Evolutionary conservation across 1,139 yeast species (phyloP), one percentile per base, ranked within the genome.

Genomic region (Candida pseudoviswanathii): DNA sequence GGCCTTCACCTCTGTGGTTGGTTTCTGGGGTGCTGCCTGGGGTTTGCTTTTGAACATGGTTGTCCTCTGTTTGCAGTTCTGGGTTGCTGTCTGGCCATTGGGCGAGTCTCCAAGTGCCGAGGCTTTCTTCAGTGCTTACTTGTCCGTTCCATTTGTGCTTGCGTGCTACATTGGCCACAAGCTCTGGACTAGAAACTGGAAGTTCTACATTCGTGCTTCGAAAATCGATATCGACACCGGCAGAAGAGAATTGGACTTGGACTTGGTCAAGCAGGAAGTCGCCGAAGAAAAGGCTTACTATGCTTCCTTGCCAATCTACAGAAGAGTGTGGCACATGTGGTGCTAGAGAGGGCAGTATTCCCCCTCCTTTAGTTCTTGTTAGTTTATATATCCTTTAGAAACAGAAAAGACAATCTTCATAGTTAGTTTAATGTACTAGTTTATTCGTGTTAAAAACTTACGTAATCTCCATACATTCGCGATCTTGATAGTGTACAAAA

Each of bases 1-100:
- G 51, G 83, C 90, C 4, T 90, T 80, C 67, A 72, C 73, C 51
- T 78, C 96, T 3, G 86, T 80, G 58, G 80, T 82, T 46, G 97
- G 97, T 54, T 64, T 80, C 24, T 61, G 64, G 58, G 97, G 96
- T 47, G 89, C 96, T 2, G 68, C 66, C 57, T 80, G 79, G 59
- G 96, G 96, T 42, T 66, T 83, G 11, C 48, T 70, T 16, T 68
- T 90, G 58, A 86, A 86, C 64, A 55, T 80, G 41, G 72, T 86
- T 55, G 86, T 90, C 50, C 73, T 91, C 54, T 70, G 84, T 53
- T 91, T 94, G 29, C 96, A 89, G 73, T 85, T 88, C 69, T 86
- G 90, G 90, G 77, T 84, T 52, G 89, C 91, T 5, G 70, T 86
- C 47, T 85, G 77, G 77, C 94, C 94, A 56, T 65, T 82, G 45